These are phyloP conservation scores for Nemania bipapillata DNA, from an alignment of 2,329 filamentous ascomycete genomes.

Conservation along the genomic window DNA sequence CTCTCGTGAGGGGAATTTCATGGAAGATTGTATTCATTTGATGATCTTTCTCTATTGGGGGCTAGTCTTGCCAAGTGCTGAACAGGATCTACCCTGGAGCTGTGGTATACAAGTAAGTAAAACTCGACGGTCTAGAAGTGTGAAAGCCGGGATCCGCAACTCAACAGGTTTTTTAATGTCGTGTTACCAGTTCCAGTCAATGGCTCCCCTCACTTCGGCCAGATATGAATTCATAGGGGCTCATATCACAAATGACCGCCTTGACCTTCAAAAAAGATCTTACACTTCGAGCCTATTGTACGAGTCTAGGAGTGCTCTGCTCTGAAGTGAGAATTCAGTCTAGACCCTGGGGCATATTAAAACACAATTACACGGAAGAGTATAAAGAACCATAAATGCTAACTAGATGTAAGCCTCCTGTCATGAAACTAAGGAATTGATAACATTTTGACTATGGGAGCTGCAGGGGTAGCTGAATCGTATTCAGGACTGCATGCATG, in stretches of 20 bases:
- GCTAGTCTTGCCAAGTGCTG: slow-evolving; percentile 2
- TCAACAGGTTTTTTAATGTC: neutral
- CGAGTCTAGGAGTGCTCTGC: neutral
- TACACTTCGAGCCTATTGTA: neutral
- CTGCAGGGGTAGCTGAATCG: neutral
- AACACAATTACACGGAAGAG: too few species aligned
- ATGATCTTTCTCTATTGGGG: slow-evolving; percentile 2
- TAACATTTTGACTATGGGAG: neutral
- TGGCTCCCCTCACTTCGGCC: neutral
- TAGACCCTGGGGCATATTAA: too few species aligned
- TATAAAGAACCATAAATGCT: too few species aligned
- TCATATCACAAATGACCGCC: neutral
- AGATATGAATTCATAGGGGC: neutral
- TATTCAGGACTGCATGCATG: neutral
- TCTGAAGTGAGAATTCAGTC: too few species aligned
- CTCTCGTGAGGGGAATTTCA: neutral
- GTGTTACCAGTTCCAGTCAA: neutral
- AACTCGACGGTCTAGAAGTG: neutral
- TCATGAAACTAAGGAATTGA: neutral
- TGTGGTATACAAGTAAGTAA: slow-evolving; percentile 10
- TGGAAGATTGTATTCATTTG: neutral
- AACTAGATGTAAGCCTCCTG: neutral
- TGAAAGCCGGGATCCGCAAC: neutral
- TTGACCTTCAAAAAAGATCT: neutral
- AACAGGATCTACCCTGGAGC: neutral